phyloP scores from a whole-genome alignment of 805 yeast species.

The Saturnispora mendoncae region DNA sequence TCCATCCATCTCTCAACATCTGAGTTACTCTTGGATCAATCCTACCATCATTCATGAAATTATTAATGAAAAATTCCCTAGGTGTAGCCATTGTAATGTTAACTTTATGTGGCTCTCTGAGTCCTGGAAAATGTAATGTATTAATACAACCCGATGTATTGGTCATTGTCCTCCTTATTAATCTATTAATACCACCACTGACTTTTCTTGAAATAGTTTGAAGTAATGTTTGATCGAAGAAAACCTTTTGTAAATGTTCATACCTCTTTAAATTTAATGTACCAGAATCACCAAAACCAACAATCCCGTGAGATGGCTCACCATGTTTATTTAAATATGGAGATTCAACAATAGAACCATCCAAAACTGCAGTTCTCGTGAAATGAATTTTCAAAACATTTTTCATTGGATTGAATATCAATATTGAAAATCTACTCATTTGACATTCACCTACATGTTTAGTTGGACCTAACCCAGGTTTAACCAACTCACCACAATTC shows the following conservation, averaged over 20 bases:
- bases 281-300: conserved; percentile 48
- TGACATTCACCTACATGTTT: conserved; percentile 18
- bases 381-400: conserved; percentile 16
- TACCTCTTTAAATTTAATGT: conserved; percentile 45
- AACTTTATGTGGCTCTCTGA: conserved; percentile 21
- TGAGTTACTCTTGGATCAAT: conserved; percentile 8
- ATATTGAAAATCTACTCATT: conserved; percentile 17
- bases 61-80: conserved; percentile 3
- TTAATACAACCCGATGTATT: conserved; percentile 10
- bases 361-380: conserved; percentile 5
- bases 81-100: conserved; percentile 17
- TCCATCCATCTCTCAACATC: conserved; percentile 8
- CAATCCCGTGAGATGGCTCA: conserved; percentile 52
- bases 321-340: conserved; percentile 74
- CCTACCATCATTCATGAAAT: conserved; percentile 4
- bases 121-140: conserved; percentile 18
- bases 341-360: conserved; percentile 34
- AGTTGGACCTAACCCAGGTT: not conserved
- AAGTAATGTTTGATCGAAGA: conserved; percentile 42
- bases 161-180: conserved; percentile 5
- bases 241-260: conserved; percentile 45
- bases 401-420: conserved; percentile 24
- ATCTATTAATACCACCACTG: conserved; percentile 7
- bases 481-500: conserved; percentile 21
- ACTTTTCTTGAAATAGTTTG: conserved; percentile 12